Percentiles rank a stretch among this genome's conserved stretches.
Evolutionary conservation across 148 eudicot genomes (phyloP).

Genomic region (Simmondsia chinensis): DNA sequence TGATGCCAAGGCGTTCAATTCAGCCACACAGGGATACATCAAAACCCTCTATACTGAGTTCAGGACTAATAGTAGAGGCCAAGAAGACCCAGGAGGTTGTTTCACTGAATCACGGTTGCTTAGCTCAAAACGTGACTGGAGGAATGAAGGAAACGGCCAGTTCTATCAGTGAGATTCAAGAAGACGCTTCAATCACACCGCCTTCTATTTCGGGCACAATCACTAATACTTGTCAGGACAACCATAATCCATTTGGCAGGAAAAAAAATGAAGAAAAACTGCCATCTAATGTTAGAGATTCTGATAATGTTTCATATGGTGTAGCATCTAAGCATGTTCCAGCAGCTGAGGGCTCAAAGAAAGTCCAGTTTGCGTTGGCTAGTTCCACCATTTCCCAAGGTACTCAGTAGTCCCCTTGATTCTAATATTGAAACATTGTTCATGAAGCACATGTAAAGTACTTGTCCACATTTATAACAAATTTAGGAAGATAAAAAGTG

Average conservation of each 20-base stretch:
- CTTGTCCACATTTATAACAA: too few relatives aligned
- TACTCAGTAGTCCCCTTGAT: slow-evolving; percentile 12
- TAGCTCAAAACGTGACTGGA: slow-evolving; percentile 10
- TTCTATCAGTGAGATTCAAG: slow-evolving; percentile 26
- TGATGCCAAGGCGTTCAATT: slow-evolving; percentile 63
- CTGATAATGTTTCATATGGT: slow-evolving; percentile 20
- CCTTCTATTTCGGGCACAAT: slow-evolving; percentile 44
- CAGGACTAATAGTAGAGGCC: slow-evolving; percentile 15
- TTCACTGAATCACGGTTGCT: slow-evolving; percentile 6
- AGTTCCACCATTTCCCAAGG: slow-evolving; percentile 38
- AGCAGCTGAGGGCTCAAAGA: slow-evolving; percentile 43
- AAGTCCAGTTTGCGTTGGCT: slow-evolving; percentile 58
- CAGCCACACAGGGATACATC: slow-evolving; percentile 38
- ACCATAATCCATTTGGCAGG: slow-evolving; percentile 16
- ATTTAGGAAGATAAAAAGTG: too few relatives aligned
- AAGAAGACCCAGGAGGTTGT: slow-evolving; percentile 18
- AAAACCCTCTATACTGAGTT: slow-evolving; percentile 17
- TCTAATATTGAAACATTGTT: not conserved
- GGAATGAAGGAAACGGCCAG: slow-evolving; percentile 18
- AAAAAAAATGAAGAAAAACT: slow-evolving; percentile 29
- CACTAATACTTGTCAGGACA: slow-evolving; percentile 36
- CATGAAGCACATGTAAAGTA: not conserved
- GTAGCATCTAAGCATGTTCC: slow-evolving; percentile 27
- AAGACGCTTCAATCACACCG: slow-evolving; percentile 46
- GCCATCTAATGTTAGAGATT: slow-evolving; percentile 12